Base-by-base conservation (phyloP, 441 rosid species). In the Erysimum cheiri region DNA sequence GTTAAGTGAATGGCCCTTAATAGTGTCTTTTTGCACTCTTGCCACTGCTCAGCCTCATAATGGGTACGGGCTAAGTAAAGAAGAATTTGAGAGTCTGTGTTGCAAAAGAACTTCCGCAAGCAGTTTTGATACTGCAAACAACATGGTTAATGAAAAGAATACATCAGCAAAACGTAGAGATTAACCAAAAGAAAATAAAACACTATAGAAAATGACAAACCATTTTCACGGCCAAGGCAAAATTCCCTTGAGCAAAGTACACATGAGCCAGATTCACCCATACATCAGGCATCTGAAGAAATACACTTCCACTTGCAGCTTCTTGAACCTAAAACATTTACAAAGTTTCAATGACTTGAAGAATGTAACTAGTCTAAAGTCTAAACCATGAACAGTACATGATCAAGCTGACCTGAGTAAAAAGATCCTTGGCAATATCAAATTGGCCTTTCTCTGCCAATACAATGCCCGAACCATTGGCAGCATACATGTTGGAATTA, bases 1-100 rank as follows among this genome's bases (percentile, higher is more conserved):
- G 96, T 72, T 80, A 96, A 84, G 77, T 96, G 99, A 81, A 96
- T 96, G 72, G 97, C 98, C 82, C 97, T 89, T 69, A 93, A 75
- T 53, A 96, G 80, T 65, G 97, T 84, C 85, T 87, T 96, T 85
- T 93, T 96, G 97, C 99, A 96, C 63, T 96, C 98, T 87, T 93
- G 99, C 99, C 99, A 96, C 74, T 93, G 96, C 81, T 96, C 99
- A 74, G 99, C 99, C 87, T 96, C 99, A 82, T 93, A 93, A 84
- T 91, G 92, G 56, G 97, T 93, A 69, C 98, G 96, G 46, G 99
- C 98, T 73, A 96, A 69, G 81, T 96, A 96, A 57, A 96, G 96
- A 84, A 89, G 97, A 81, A 89, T 87, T 69, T 93, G 98, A 60
- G 90, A 88, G 80, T 96, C 98, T 49, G 98, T 96, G 80, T 87